A percentile compares a stretch with the other conserved stretches of the same genome.
phyloP scores from a whole-genome alignment of 2,329 filamentous ascomycete genomes.

The Septoria linicola region DNA sequence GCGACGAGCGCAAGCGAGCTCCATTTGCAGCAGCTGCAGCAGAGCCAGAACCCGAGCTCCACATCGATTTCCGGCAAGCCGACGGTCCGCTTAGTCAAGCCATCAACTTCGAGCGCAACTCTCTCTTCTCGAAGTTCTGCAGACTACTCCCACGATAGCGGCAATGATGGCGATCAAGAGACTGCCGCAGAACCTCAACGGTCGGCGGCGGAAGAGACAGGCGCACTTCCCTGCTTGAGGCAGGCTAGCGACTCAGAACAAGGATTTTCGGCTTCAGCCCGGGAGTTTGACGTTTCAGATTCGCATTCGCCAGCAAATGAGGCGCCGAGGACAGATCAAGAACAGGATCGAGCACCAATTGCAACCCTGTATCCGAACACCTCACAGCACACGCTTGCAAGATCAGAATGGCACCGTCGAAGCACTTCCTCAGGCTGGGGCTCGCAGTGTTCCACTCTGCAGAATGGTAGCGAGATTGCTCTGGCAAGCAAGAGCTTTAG shows the following conservation, averaged over 20 bases:
- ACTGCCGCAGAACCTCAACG: slow-evolving; percentile 3
- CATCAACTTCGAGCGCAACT: slow-evolving; percentile 25
- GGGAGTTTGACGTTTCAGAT: slow-evolving; percentile 35
- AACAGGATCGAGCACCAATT: slow-evolving; percentile 25
- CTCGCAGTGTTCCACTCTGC: slow-evolving; percentile 32
- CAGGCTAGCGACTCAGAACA: slow-evolving; percentile 31
- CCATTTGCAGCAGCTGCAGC: slow-evolving; percentile 5
- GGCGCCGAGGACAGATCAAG: slow-evolving; percentile 26
- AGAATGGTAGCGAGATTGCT: slow-evolving; percentile 27
- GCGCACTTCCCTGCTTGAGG: slow-evolving; percentile 25
- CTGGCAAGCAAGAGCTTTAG: slow-evolving; percentile 24
- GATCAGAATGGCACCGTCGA: slow-evolving; percentile 31
- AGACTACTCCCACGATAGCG: slow-evolving; percentile 13
- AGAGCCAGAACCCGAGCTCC: slow-evolving; percentile 14
- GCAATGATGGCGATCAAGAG: slow-evolving; percentile 13
- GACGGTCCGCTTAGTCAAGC: slow-evolving; percentile 38
- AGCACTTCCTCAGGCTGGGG: slow-evolving; percentile 32
- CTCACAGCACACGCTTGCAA: slow-evolving; percentile 25
- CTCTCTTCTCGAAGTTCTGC: slow-evolving; percentile 1
- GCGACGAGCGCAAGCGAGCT: slow-evolving; percentile 18
- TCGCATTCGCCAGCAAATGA: slow-evolving; percentile 28
- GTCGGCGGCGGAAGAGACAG: slow-evolving; percentile 11
- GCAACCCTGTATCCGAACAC: slow-evolving; percentile 29
- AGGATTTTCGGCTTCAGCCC: slow-evolving; percentile 28
- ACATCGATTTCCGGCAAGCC: slow-evolving; percentile 19